Base-by-base conservation (phyloP, 1,284 basidiomycete species). In the Afroboletus lepidellus region DNA sequence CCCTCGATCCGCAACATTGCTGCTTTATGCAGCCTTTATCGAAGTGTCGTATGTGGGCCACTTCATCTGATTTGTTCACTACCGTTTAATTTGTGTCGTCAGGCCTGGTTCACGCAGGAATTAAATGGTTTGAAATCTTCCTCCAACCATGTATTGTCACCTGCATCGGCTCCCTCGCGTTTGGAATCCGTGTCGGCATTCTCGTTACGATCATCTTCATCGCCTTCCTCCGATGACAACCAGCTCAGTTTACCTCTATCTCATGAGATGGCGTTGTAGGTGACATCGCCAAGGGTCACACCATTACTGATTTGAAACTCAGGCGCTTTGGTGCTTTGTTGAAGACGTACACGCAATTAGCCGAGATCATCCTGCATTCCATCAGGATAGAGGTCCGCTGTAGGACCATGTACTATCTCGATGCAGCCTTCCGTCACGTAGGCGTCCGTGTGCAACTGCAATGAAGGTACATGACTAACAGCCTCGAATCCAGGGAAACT, bases 241-340 rank as follows among this genome's bases (percentile, higher is more conserved):
- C 73, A 77, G 32, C 74, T 93, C 29, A 77, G 75, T 46, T 75
- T 97, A 16, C 91, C 92, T 1, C 74, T 97, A 33, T 93, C 92
- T 0, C 76, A 76, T 38, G 94, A 94, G 54, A 96, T 95, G 93
- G 78, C 85, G 7, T 68, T 93, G 92, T 94, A 60, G 60, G 91
- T 77, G 24, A 52, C 30, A 48, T 51, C 13, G 21, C 24, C 25
- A 47, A 47, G 12, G 36, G 8, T 8, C 15, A 18, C 27, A 21
- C 25, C 18, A 44, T 27, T 47, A 36, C 45, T 36, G 41, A 47
- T 50, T 51, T 59, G 41, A 51, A 52, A 53, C 45, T 21, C 58
- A 94, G 94, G 56, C 92, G 93, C 27, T 96, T 94, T 73, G 87
- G 94, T 65, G 87, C 94, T 0, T 77, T 98, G 39, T 77, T 96